Percentiles rank a stretch among this genome's conserved stretches.
These are phyloP conservation scores for Hypsizygus ulmarius DNA, from an alignment of 1,284 basidiomycete species.

Conservation along the genomic window DNA sequence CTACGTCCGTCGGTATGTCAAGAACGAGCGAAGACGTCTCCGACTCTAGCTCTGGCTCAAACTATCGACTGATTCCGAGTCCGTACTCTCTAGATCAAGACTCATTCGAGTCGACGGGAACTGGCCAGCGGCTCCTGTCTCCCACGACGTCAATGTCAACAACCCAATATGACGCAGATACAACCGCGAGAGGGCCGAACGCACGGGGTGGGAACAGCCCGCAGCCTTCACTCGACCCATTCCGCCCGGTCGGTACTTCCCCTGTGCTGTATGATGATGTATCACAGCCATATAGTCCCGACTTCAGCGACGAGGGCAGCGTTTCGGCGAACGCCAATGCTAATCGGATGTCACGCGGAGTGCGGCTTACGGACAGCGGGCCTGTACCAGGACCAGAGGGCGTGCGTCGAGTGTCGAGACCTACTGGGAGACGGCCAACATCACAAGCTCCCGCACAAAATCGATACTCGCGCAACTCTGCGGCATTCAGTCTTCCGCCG, in stretches of 20 bases:
- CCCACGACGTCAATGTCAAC: conserved; percentile 26
- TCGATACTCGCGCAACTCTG: conserved; percentile 65
- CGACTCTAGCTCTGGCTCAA: conserved; percentile 54
- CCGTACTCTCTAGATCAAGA: conserved; percentile 45
- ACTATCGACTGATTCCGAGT: conserved; percentile 55
- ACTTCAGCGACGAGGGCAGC: conserved; percentile 13
- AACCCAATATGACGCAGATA: conserved; percentile 22
- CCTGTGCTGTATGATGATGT: conserved; percentile 35
- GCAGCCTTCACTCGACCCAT: conserved; percentile 30
- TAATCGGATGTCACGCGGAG: conserved; percentile 45
- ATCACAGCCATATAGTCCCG: conserved; percentile 18
- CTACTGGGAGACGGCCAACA: conserved; percentile 47
- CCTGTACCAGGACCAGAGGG: conserved; percentile 76
- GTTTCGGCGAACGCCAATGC: conserved; percentile 12
- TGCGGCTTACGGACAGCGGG: conserved; percentile 76
- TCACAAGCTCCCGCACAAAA: conserved; percentile 63
- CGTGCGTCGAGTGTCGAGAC: conserved; percentile 68
- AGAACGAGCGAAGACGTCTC: conserved; percentile 68
- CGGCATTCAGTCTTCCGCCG: conserved; percentile 56
- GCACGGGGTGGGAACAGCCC: conserved; percentile 21
- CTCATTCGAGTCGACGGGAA: conserved; percentile 33
- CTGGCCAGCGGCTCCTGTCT: conserved; percentile 29
- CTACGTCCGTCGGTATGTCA: conserved; percentile 55
- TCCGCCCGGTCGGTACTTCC: conserved; percentile 35
- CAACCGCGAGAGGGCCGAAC: conserved; percentile 11